Percentiles rank a stretch among this genome's conserved stretches.
phyloP scores from a whole-genome alignment of 768 basidiomycete species.

The Phlebiopsis gigantea region DNA sequence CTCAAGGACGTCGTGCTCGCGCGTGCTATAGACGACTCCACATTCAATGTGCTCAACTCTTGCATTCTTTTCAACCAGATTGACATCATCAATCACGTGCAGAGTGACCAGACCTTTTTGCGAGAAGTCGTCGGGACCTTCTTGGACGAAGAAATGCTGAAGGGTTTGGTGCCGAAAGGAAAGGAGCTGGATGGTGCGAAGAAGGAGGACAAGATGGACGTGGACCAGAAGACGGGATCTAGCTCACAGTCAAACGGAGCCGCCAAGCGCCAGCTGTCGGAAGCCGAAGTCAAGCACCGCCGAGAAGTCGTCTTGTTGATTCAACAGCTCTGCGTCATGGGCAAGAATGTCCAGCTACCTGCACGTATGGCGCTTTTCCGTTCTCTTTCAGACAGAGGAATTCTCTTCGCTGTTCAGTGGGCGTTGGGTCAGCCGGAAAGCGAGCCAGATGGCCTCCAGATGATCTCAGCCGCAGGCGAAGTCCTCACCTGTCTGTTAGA shows the following conservation, averaged over 20 bases:
- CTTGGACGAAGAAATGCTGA: conserved; percentile 59
- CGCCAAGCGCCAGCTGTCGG: conserved; percentile 38
- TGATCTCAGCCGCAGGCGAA: conserved; percentile 83
- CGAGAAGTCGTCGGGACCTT: conserved; percentile 73
- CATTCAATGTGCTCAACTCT: conserved; percentile 94
- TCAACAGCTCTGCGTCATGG: conserved; percentile 92
- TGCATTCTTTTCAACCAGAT: conserved; percentile 99
- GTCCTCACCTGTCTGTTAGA: conserved; percentile 82
- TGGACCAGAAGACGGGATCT: conserved; percentile 18
- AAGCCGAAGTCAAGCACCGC: conserved; percentile 49
- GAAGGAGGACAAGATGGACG: conserved; percentile 26
- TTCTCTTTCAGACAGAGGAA: conserved; percentile 79
- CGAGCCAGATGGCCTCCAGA: conserved; percentile 39
- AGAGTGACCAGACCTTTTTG: conserved; percentile 71
- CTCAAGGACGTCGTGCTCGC: conserved; percentile 98
- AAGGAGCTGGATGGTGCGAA: conserved; percentile 23
- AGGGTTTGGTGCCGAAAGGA: conserved; percentile 14
- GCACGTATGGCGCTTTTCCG: conserved; percentile 84
- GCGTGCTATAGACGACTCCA: conserved; percentile 90
- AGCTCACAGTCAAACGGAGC: conserved; percentile 40
- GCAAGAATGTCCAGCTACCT: conserved; percentile 91
- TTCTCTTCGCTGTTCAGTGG: conserved; percentile 92
- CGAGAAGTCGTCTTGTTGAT: conserved; percentile 82
- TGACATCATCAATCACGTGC: conserved; percentile 91
- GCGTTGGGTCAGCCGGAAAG: conserved; percentile 69